Evolutionary conservation across 257 asterid genomes (phyloP).

Genomic region (Scutellaria baicalensis): DNA sequence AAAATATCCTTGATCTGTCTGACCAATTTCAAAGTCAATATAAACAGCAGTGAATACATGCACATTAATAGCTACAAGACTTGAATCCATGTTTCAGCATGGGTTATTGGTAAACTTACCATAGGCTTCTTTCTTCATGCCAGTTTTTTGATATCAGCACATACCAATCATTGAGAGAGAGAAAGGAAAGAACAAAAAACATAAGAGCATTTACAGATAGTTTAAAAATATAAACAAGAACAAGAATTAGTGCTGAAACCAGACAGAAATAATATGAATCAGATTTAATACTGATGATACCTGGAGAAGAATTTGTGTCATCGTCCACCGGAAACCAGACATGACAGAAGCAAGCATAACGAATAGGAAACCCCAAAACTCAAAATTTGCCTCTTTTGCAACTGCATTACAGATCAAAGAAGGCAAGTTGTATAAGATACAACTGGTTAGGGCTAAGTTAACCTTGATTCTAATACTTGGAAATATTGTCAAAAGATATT

Average conservation of each 20-base stretch:
- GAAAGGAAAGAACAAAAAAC: conserved; percentile 19
- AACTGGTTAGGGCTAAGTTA: background rate
- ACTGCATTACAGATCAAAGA: conserved; percentile 44
- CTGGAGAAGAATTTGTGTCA: conserved; percentile 99
- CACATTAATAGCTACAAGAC: background rate
- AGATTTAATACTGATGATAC: conserved; percentile 27
- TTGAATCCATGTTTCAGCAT: conserved; percentile 4
- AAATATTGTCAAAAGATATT: background rate
- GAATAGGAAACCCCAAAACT: conserved; percentile 91
- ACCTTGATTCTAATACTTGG: background rate
- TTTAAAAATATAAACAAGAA: background rate
- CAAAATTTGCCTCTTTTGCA: conserved; percentile 92
- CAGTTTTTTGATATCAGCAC: conserved; percentile 36
- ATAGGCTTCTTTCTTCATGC: conserved; percentile 84
- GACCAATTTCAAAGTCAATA: background rate
- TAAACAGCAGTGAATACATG: background rate
- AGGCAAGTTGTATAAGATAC: background rate
- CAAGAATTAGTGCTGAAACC: conserved; percentile 1
- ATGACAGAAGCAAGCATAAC: conserved; percentile 98
- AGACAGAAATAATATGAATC: conserved; percentile 4
- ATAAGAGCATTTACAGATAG: conserved; percentile 19
- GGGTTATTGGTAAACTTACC: conserved; percentile 48
- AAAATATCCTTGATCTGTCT: background rate
- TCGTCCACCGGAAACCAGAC: conserved; percentile 99
- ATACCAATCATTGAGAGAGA: conserved; percentile 23